A percentile compares a stretch with the other conserved stretches of the same genome.
Evolutionary conservation across 805 yeast genomes (phyloP).

Genomic region (Candida hungchunana): DNA sequence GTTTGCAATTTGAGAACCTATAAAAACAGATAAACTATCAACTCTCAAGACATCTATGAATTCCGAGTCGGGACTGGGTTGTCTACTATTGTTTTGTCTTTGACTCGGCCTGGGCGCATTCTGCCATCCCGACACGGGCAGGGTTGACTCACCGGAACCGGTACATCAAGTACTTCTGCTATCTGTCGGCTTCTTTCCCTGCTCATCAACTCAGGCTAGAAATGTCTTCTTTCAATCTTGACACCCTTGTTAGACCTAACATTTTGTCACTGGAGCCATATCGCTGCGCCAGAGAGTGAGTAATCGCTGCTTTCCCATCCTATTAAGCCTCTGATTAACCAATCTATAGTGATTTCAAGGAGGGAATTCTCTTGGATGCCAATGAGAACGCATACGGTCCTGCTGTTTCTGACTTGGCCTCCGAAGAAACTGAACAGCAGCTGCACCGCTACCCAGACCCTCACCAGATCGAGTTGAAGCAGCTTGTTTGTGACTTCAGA

Average conservation of each 20-base stretch:
- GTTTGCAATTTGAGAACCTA: no score
- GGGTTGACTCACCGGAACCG: slow-evolving; percentile 1
- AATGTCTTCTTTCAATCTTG: slow-evolving; percentile 46
- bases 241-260: slow-evolving; percentile 75
- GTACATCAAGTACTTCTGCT: no score
- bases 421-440: slow-evolving; percentile 45
- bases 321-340: not conserved
- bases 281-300: slow-evolving; percentile 86
- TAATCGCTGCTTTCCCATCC: not conserved
- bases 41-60: no score
- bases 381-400: slow-evolving; percentile 96
- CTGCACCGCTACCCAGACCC: slow-evolving; percentile 97
- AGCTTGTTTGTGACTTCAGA: slow-evolving; percentile 66
- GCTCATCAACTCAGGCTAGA: slow-evolving; percentile 1
- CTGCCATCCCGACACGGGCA: no score
- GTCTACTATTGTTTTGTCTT: no score
- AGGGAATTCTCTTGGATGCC: slow-evolving; percentile 87
- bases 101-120: no score
- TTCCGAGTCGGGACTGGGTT: no score
- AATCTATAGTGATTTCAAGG: slow-evolving; percentile 60
- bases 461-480: slow-evolving; percentile 76
- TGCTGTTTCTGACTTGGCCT: slow-evolving; percentile 44
- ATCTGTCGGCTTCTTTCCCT: no score
- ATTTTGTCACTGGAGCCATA: slow-evolving; percentile 82
- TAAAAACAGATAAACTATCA: no score